Conservation (phyloP, 2,329 filamentous ascomycete genomes). For the Hypoxylon sp. region DNA sequence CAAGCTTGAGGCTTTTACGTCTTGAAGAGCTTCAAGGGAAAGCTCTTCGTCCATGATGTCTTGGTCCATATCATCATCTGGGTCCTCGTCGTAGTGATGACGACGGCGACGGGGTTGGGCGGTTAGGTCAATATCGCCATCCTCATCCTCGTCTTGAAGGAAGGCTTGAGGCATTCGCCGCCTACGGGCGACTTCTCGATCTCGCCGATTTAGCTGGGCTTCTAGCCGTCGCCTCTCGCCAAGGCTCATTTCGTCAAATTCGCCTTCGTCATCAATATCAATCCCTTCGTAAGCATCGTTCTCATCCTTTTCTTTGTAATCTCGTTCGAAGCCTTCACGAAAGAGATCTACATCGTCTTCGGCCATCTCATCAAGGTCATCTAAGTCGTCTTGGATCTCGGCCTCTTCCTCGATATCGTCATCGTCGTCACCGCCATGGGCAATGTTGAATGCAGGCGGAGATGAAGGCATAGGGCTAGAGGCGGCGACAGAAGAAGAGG, state of each 20-base stretch:
- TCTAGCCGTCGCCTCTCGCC: conserved; percentile 79
- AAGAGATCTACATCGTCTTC: conserved; percentile 87
- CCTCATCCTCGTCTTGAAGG: conserved; percentile 85
- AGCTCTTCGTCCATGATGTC: conserved; percentile 98
- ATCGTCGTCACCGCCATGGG: conserved; percentile 76
- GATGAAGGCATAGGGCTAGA: conserved; percentile 78
- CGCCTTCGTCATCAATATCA: conserved; percentile 82
- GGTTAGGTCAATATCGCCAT: conserved; percentile 86
- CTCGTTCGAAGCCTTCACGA: conserved; percentile 78
- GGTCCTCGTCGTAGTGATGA: conserved; percentile 94
- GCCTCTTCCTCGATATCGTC: conserved; percentile 81
- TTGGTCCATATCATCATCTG: conserved; percentile 90
- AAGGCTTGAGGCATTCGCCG: conserved; percentile 80
- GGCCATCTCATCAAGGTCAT: conserved; percentile 85
- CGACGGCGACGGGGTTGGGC: conserved; percentile 87
- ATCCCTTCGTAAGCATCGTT: conserved; percentile 79
- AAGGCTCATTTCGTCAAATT: conserved; percentile 78
- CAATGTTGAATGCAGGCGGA: conserved; percentile 74
- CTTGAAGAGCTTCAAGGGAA: conserved; percentile 88
- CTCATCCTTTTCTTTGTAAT: conserved; percentile 76
- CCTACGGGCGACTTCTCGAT: conserved; percentile 77
- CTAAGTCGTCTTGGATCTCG: conserved; percentile 79
- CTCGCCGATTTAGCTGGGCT: conserved; percentile 79
- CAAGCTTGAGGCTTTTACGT: conserved; percentile 92
- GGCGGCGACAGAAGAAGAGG: conserved; percentile 65